phyloP scores from a whole-genome alignment of 1,284 basidiomycete species.

The Vanrija pseudolonga region DNA sequence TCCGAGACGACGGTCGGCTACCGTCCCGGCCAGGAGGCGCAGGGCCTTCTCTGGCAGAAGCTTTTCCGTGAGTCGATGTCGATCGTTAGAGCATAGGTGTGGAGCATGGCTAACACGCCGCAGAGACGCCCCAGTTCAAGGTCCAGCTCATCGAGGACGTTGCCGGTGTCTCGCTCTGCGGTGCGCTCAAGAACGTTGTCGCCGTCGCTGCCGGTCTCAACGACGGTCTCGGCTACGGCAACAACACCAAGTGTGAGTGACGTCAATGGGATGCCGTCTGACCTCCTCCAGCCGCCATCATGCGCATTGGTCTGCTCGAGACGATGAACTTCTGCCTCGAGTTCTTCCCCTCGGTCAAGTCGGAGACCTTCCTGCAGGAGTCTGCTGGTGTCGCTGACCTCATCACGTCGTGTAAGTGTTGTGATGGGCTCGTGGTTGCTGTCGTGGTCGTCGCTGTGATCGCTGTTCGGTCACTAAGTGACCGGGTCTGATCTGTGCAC shows the following conservation, averaged over 20 bases:
- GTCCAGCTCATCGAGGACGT: slow-evolving; percentile 57
- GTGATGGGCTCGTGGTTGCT: neutral
- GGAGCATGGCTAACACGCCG: slow-evolving; percentile 1
- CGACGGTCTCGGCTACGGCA: slow-evolving; percentile 57
- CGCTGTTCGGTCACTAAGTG: neutral
- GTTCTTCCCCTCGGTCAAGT: slow-evolving; percentile 56
- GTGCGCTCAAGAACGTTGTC: slow-evolving; percentile 59
- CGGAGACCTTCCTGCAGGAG: slow-evolving; percentile 55
- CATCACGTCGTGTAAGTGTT: slow-evolving; percentile 55
- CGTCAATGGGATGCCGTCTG: neutral
- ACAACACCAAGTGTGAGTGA: slow-evolving; percentile 55
- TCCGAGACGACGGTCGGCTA: slow-evolving; percentile 61
- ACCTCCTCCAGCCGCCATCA: slow-evolving; percentile 52
- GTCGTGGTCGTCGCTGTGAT: neutral
- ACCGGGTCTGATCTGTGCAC: too few relatives aligned
- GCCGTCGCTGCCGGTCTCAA: slow-evolving; percentile 57
- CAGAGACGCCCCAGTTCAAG: slow-evolving; percentile 52
- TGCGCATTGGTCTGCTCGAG: slow-evolving; percentile 55
- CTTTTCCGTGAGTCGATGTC: slow-evolving; percentile 45
- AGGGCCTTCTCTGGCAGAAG: slow-evolving; percentile 52
- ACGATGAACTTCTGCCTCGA: slow-evolving; percentile 54
- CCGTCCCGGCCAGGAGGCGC: slow-evolving; percentile 45
- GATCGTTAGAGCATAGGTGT: neutral
- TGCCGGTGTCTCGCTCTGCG: slow-evolving; percentile 56
- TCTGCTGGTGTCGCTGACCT: slow-evolving; percentile 58